phyloP scores from a whole-genome alignment of 106 monocot genomes.

The Amphibolis antarctica region DNA sequence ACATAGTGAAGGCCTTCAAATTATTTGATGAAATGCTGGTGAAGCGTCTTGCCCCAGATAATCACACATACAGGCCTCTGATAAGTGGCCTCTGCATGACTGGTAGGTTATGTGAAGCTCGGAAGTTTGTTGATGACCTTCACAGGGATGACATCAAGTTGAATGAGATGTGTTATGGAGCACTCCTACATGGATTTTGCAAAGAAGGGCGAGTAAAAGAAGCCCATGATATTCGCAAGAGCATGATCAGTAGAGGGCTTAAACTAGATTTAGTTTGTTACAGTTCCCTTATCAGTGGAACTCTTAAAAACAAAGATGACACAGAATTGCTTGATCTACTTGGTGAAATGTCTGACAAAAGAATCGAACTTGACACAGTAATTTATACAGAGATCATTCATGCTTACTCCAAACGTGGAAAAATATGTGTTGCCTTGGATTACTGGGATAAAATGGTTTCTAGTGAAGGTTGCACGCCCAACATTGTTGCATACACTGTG shows the following conservation, averaged over 20 bases:
- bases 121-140: constrained; percentile 48
- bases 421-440: constrained; percentile 35
- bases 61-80: constrained; percentile 69
- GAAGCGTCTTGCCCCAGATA: constrained; percentile 60
- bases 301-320: constrained; percentile 28
- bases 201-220: constrained; percentile 52
- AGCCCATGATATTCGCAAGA: constrained; percentile 37
- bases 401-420: constrained; percentile 33
- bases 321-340: constrained; percentile 21
- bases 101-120: constrained; percentile 48
- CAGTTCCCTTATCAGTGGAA: constrained; percentile 51
- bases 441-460: constrained; percentile 48
- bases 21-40: constrained; percentile 60
- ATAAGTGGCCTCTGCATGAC: constrained; percentile 51
- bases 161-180: constrained; percentile 55
- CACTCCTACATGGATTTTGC: constrained; percentile 67
- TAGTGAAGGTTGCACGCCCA: constrained; percentile 31
- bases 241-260: constrained; percentile 47
- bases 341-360: constrained; percentile 39
- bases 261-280: constrained; percentile 70
- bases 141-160: constrained; percentile 18
- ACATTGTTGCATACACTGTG: constrained; percentile 58
- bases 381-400: constrained; percentile 67
- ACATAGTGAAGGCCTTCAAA: constrained; percentile 48
- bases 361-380: constrained; percentile 50